Percentiles rank a stretch among this genome's conserved stretches.
phyloP scores from a whole-genome alignment of 495 filamentous ascomycete species.

The Parathielavia appendiculata region DNA sequence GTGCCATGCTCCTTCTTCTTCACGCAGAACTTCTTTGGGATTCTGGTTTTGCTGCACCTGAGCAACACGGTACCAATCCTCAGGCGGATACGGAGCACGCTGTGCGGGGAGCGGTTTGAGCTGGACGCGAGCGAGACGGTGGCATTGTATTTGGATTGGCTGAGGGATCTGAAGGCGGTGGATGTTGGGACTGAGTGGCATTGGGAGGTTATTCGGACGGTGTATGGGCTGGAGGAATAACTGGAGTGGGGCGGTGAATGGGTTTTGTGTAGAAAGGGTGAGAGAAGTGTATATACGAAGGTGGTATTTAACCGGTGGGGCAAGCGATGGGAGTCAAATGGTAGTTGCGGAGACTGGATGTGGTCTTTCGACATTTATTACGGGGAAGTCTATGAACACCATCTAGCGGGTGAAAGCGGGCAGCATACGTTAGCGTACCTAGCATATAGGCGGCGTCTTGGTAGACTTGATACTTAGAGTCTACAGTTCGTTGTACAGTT shows the following conservation, averaged over 20 bases:
- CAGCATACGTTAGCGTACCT: too few species aligned
- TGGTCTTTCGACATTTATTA: too few species aligned
- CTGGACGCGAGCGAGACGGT: conserved; percentile 46
- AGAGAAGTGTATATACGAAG: too few species aligned
- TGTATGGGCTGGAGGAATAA: conserved; percentile 40
- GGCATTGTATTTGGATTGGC: conserved; percentile 49
- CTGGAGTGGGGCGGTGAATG: not conserved
- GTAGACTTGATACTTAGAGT: too few species aligned
- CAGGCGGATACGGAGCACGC: conserved; percentile 36
- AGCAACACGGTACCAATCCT: conserved; percentile 46
- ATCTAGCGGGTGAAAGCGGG: too few species aligned
- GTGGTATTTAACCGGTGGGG: too few species aligned
- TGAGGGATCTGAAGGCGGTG: conserved; percentile 46
- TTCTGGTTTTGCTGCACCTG: conserved; percentile 52
- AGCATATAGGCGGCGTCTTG: too few species aligned
- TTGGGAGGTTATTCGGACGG: conserved; percentile 45
- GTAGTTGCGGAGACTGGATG: too few species aligned
- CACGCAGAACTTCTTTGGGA: conserved; percentile 53
- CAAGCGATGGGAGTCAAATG: too few species aligned
- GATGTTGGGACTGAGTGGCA: conserved; percentile 49
- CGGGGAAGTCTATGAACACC: too few species aligned
- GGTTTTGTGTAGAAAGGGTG: too few species aligned
- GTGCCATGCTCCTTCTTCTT: conserved; percentile 55
- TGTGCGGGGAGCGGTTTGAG: conserved; percentile 44
- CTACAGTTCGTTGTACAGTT: too few species aligned